Conservation (phyloP, 768 basidiomycete species). For the Hortiboletus flavorubellus region DNA sequence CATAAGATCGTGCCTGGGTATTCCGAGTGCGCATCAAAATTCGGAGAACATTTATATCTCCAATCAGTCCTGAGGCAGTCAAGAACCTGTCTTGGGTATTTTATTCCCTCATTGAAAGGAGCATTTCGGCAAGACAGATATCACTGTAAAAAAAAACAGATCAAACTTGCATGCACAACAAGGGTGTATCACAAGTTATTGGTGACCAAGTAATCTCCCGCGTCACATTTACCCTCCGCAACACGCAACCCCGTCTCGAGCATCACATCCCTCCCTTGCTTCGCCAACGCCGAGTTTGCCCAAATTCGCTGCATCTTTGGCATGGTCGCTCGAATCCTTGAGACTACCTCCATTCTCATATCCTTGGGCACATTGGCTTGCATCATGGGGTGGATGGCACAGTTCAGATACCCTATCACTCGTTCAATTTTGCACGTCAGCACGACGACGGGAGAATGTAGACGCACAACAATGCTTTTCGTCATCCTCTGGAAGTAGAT, state of each 20-base stretch:
- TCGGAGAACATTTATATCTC: too few relatives aligned
- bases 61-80: too few relatives aligned
- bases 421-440: not conserved
- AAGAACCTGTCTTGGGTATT: too few relatives aligned
- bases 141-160: too few relatives aligned
- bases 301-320: slow-evolving; percentile 1
- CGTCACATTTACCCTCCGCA: not conserved
- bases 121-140: too few relatives aligned
- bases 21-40: too few relatives aligned
- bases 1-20: too few relatives aligned
- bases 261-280: not conserved
- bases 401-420: not conserved
- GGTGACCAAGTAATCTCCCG: not conserved
- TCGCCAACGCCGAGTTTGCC: not conserved
- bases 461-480: not conserved
- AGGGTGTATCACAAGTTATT: too few relatives aligned
- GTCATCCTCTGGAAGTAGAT: not conserved
- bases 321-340: not conserved
- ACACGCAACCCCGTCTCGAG: not conserved
- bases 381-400: not conserved
- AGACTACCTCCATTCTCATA: not conserved
- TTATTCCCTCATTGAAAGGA: too few relatives aligned
- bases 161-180: too few relatives aligned
- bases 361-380: not conserved
- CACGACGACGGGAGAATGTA: not conserved